phyloP scores from a whole-genome alignment of 768 basidiomycete genomes.

The Fomitopsis pulvina region DNA sequence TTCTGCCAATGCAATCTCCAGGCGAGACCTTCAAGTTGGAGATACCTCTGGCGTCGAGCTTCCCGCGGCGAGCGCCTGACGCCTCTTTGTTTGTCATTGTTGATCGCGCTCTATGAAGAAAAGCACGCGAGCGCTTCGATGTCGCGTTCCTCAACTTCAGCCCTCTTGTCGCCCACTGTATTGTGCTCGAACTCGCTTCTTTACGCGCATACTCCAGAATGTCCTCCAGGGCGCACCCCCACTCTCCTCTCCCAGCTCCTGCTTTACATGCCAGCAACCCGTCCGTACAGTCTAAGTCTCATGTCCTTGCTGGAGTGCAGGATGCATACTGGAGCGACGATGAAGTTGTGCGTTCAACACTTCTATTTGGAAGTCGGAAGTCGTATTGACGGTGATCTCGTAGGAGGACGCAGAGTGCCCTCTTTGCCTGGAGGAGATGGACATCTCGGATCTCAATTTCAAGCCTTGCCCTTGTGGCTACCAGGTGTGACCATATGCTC shows the following conservation, averaged over 20 bases:
- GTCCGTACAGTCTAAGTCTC: constrained; percentile 73
- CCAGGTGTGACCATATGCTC: constrained; percentile 50
- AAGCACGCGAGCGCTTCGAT: constrained; percentile 20
- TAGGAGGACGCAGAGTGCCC: constrained; percentile 98
- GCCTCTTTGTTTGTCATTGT: constrained; percentile 18
- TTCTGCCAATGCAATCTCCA: too few relatives aligned
- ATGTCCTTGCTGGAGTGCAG: constrained; percentile 84
- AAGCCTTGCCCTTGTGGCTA: constrained; percentile 99
- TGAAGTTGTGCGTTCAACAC: constrained; percentile 54
- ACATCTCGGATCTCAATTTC: constrained; percentile 97
- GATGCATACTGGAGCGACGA: constrained; percentile 98
- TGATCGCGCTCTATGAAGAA: constrained; percentile 17
- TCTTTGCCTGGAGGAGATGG: constrained; percentile 97
- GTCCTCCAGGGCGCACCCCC: constrained; percentile 52
- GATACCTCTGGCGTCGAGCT: too few relatives aligned
- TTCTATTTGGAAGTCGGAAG: too few relatives aligned
- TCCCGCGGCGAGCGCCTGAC: not conserved
- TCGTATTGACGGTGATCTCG: not conserved
- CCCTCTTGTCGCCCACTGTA: constrained; percentile 8
- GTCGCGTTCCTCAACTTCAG: constrained; percentile 19
- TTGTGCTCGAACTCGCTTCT: constrained; percentile 3
- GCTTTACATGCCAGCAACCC: constrained; percentile 67
- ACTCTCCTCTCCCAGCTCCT: constrained; percentile 66
- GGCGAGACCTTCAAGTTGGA: too few relatives aligned
- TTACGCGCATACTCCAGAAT: constrained; percentile 30